Conservation (phyloP, 495 filamentous ascomycete species). For the Xylona heveae region DNA sequence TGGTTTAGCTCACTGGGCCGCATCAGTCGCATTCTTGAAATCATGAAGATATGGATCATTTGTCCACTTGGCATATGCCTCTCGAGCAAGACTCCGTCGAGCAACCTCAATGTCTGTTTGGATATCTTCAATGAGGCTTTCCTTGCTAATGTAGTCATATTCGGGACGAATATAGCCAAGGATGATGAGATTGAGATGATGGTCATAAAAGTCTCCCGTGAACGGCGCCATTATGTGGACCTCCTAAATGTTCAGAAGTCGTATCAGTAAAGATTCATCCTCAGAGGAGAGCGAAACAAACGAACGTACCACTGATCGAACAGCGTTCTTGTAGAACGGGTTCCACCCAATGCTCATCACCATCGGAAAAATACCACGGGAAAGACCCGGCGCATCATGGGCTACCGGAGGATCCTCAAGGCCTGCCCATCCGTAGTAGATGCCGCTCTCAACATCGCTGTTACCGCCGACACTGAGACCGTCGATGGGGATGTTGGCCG, state of each 20-base stretch:
- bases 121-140: constrained; percentile 76
- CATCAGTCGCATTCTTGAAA: background rate
- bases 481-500: constrained; percentile 82
- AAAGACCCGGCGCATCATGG: constrained; percentile 12
- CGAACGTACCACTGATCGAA: constrained; percentile 39
- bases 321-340: constrained; percentile 76
- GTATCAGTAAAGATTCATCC: background rate
- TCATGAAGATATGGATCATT: constrained; percentile 19
- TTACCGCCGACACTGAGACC: constrained; percentile 47
- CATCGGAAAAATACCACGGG: constrained; percentile 37
- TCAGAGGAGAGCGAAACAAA: constrained; percentile 2
- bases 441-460: constrained; percentile 44
- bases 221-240: constrained; percentile 73
- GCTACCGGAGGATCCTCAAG: constrained; percentile 27
- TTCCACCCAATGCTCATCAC: constrained; percentile 95
- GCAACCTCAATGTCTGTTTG: constrained; percentile 72
- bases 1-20: too few species aligned
- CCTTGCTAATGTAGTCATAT: constrained; percentile 64
- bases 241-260: constrained; percentile 25
- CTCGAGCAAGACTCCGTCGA: constrained; percentile 43
- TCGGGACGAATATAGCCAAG: constrained; percentile 79
- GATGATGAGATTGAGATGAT: constrained; percentile 53
- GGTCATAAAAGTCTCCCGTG: constrained; percentile 63
- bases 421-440: constrained; percentile 82
- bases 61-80: constrained; percentile 37